Percentiles rank a stretch among this genome's conserved stretches.
phyloP scores from a whole-genome alignment of 495 filamentous ascomycete genomes.

The Physcia stellaris region DNA sequence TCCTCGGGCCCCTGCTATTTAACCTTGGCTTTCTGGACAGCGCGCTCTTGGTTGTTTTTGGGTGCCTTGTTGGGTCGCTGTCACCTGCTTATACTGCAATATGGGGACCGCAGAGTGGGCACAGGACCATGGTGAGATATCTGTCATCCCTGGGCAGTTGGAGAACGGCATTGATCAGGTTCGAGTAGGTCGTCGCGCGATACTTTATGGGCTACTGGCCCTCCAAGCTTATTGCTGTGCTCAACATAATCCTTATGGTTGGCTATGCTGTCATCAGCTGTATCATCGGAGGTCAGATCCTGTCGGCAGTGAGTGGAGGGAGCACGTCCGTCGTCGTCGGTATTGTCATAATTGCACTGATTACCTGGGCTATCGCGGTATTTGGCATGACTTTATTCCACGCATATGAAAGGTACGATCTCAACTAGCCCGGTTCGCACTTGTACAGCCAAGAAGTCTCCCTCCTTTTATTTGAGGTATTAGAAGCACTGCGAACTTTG shows the following conservation, averaged over 20 bases:
- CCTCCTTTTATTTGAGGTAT: slow-evolving; percentile 8
- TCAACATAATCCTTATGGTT: slow-evolving; percentile 58
- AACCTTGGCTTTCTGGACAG: slow-evolving; percentile 52
- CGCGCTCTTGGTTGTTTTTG: slow-evolving; percentile 50
- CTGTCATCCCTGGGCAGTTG: background rate
- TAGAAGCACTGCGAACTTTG: background rate
- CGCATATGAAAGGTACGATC: slow-evolving; percentile 45
- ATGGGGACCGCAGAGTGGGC: slow-evolving; percentile 60
- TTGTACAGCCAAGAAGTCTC: background rate
- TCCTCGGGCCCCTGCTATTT: slow-evolving; percentile 53
- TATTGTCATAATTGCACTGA: slow-evolving; percentile 49
- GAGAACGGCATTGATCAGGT: background rate
- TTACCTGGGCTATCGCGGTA: slow-evolving; percentile 49
- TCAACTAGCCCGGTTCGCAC: background rate
- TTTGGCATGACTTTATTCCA: slow-evolving; percentile 68
- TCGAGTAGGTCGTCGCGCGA: slow-evolving; percentile 46
- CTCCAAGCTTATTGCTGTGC: slow-evolving; percentile 47
- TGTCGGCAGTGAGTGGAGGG: slow-evolving; percentile 43
- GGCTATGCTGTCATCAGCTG: slow-evolving; percentile 53
- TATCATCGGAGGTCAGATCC: slow-evolving; percentile 37
- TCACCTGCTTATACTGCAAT: slow-evolving; percentile 57
- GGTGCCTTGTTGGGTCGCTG: slow-evolving; percentile 41
- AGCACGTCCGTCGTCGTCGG: slow-evolving; percentile 51
- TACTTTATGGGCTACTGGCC: slow-evolving; percentile 74
- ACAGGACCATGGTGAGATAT: slow-evolving; percentile 39